Evolutionary conservation across 2,329 filamentous ascomycete species (phyloP).

Genomic region (Trichophaea hybrida): DNA sequence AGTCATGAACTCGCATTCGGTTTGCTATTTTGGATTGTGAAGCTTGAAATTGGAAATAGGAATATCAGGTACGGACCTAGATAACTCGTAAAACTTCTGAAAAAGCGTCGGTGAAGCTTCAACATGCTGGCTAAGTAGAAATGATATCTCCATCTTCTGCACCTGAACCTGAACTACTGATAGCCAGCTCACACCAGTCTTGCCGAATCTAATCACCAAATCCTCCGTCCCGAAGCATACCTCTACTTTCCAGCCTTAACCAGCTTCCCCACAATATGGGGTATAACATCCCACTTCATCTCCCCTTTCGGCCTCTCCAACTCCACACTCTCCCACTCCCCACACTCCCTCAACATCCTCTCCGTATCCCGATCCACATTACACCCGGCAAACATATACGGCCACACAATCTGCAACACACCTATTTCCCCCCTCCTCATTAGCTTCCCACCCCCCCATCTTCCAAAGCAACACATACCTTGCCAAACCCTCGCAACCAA

Average conservation of each 20-base stretch:
- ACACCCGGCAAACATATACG: conserved; percentile 40
- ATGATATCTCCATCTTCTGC: too few species aligned
- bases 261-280: conserved; percentile 7
- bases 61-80: too few species aligned
- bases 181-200: too few species aligned
- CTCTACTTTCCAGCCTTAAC: conserved; percentile 4
- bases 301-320: conserved; percentile 29
- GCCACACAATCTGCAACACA: conserved; percentile 34
- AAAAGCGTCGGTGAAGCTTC: too few species aligned
- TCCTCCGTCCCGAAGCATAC: too few species aligned
- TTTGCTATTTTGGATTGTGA: too few species aligned
- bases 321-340: conserved; percentile 38
- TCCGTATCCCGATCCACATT: conserved; percentile 38
- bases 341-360: conserved; percentile 33
- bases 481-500: conserved; percentile 36
- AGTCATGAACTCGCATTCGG: too few species aligned
- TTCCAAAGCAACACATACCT: conserved; percentile 31
- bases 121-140: too few species aligned
- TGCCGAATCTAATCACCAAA: too few species aligned
- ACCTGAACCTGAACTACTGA: too few species aligned
- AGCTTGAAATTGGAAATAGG: too few species aligned
- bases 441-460: background rate
- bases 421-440: conserved; percentile 1
- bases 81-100: too few species aligned
- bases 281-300: conserved; percentile 9